These are phyloP conservation scores for Amylostereum chailletii DNA, from an alignment of 1,284 basidiomycete species.

Conservation along the genomic window DNA sequence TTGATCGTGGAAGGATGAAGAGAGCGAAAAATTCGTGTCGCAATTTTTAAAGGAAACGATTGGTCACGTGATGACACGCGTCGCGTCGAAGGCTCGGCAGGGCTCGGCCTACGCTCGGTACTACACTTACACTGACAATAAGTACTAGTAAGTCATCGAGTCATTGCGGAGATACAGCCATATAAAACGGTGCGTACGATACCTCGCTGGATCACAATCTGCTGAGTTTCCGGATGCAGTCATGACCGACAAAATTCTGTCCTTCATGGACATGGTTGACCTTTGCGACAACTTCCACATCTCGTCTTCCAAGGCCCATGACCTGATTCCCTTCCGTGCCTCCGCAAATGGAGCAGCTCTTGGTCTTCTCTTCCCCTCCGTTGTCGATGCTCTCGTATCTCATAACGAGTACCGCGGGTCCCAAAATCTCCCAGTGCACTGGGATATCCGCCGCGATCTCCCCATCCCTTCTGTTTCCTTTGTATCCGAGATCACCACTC, in stretches of 20 bases:
- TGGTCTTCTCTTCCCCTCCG: constrained; percentile 52
- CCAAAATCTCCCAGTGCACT: constrained; percentile 26
- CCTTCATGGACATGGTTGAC: constrained; percentile 10
- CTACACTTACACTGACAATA: too few relatives aligned
- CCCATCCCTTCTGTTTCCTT: constrained; percentile 40
- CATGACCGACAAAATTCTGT: not conserved
- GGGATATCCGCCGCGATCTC: constrained; percentile 28
- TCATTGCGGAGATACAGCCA: too few relatives aligned
- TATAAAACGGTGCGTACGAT: too few relatives aligned
- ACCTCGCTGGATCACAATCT: too few relatives aligned
- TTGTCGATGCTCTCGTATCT: constrained; percentile 41
- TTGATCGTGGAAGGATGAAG: constrained; percentile 45
- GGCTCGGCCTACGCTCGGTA: too few relatives aligned
- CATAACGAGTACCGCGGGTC: constrained; percentile 34
- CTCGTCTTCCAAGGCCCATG: constrained; percentile 27
- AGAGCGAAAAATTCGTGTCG: constrained; percentile 1
- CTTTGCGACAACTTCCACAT: constrained; percentile 20
- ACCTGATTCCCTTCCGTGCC: constrained; percentile 50
- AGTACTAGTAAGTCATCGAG: too few relatives aligned
- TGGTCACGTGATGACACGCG: too few relatives aligned
- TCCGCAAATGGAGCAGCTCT: constrained; percentile 33
- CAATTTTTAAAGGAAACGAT: not conserved
- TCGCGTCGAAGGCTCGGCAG: too few relatives aligned
- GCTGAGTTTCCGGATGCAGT: too few relatives aligned
- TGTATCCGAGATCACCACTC: constrained; percentile 38